Percentiles rank a stretch among this genome's conserved stretches.
Evolutionary conservation across 306 rosid species (phyloP).

Genomic region (Acacia crassicarpa): DNA sequence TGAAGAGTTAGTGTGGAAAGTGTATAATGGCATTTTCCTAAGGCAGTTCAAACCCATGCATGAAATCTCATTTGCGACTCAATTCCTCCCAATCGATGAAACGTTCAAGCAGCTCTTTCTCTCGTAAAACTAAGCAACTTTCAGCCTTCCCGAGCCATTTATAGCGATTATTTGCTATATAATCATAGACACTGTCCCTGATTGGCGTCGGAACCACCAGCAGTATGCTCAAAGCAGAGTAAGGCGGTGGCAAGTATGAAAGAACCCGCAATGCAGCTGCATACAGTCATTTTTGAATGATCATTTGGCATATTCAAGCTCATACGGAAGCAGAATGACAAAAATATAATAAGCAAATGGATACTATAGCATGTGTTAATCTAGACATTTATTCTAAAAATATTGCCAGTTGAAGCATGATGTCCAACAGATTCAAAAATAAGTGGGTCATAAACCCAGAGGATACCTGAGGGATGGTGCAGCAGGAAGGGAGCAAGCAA

Average conservation of each 20-base stretch:
- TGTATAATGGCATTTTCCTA: background rate
- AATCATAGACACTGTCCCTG: slow-evolving; percentile 65
- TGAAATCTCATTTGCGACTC: slow-evolving; percentile 28
- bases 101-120: slow-evolving; percentile 71
- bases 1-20: background rate
- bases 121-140: slow-evolving; percentile 63
- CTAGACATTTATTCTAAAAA: background rate
- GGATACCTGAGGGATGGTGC: background rate
- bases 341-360: slow-evolving; percentile 12
- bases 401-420: too few relatives aligned
- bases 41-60: slow-evolving; percentile 7
- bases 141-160: slow-evolving; percentile 66
- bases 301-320: slow-evolving; percentile 26
- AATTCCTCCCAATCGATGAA: slow-evolving; percentile 85
- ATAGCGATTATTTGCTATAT: slow-evolving; percentile 56
- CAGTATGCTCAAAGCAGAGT: slow-evolving; percentile 59
- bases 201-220: slow-evolving; percentile 64
- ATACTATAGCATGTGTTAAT: background rate
- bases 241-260: slow-evolving; percentile 76
- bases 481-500: background rate
- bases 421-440: background rate
- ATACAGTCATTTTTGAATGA: slow-evolving; percentile 24
- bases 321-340: slow-evolving; percentile 1
- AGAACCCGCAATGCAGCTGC: slow-evolving; percentile 77
- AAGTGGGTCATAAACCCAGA: background rate